Base-by-base conservation (phyloP, 1,284 basidiomycete genomes). In the Irpex sp. region DNA sequence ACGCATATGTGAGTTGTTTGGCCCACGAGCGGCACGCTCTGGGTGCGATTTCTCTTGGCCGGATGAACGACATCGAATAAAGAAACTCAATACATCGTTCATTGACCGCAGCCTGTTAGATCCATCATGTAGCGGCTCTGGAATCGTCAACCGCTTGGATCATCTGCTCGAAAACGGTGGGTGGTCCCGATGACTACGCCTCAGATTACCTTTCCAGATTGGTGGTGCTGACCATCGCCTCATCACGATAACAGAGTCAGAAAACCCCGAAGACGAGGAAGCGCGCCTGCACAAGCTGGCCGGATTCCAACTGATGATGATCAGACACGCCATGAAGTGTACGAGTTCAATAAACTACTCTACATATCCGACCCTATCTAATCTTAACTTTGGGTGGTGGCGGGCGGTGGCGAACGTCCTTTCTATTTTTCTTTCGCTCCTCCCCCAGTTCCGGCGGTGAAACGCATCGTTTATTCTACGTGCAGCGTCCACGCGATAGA, bases 291-390 rank as follows among this genome's bases (percentile, higher is more conserved):
- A 85, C 66, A 94, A 93, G 67, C 83, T 98, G 21, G 87, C 94
- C 1, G 78, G 82, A 9, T 98, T 98, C 75, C 97, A 99, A 72
- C 81, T 94, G n/a, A 83, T 86, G 74, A 96, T 98, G 87, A 88
- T 99, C 69, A 87, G 86, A 68, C 97, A 98, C 72, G 97, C 97
- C 7, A 95, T 99, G 89, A 89, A 88, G 74, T 99, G 94, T 94
- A 72, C 35, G 67, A 13, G 17, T 35, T 36, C 39, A 15, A 21
- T 15, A 56, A 47, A 36, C 39, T 33, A 33, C 36, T 53, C 13
- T 13, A 3, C 21, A 17, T 46, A 26, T 26, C 26, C 53, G 39
- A 35, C 33, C 1, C 7, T 17, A 2, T 47, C 19, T 17, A 13
- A 43, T 46, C 63, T 51, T 26, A 26, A 26, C 26, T 26, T 26